Base-by-base conservation (phyloP, 2,329 filamentous ascomycete genomes). In the Cladosporium sp. region DNA sequence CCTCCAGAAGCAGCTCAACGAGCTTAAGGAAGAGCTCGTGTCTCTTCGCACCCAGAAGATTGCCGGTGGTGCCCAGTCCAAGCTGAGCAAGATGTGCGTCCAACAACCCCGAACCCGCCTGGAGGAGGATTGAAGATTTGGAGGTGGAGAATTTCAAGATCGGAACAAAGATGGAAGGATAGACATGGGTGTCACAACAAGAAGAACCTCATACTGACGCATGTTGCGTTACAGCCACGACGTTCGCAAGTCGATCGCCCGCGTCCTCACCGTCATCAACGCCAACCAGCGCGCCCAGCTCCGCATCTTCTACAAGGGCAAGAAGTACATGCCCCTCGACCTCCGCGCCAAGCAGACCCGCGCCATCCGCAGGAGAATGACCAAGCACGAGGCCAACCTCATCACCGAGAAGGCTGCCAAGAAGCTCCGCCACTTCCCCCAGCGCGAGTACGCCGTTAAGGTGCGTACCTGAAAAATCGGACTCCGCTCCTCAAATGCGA, bases 371-470 rank as follows among this genome's bases (percentile, higher is more conserved):
- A 90, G 95, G 83, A 86, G 90, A 75, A 84, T 99, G 81, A 93
- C 89, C 75, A 88, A 90, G 78, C 85, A 95, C 84, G 93, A 99
- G 81, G 87, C 89, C 72, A 83, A 85, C 71, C 84, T 87, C 77
- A 82, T 86, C 73, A 89, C 95, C 69, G 88, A 93, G 82, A 97
- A 96, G 89, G 88, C 91, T 79, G 91, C 91, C 87, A 99, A 99
- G 91, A 90, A 88, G 83, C 79, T 84, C 78, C 87, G 84, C 70
- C 93, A 99, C 84, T 99, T 99, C 86, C 94, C 94, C 69, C 91
- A 95, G 85, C 88, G 94, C 82, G 97, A 96, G 83, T 99, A 88
- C 81, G 94, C 94, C 79, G 90, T 99, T 80, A 99, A 97, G 93
- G 94, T 92, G 45, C 36, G 55, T 57, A 37, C 20, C 6, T 25